Evolutionary conservation across 805 yeast species (phyloP), one percentile per base, ranked within the genome.

Genomic region (Yamadazyma sp.): DNA sequence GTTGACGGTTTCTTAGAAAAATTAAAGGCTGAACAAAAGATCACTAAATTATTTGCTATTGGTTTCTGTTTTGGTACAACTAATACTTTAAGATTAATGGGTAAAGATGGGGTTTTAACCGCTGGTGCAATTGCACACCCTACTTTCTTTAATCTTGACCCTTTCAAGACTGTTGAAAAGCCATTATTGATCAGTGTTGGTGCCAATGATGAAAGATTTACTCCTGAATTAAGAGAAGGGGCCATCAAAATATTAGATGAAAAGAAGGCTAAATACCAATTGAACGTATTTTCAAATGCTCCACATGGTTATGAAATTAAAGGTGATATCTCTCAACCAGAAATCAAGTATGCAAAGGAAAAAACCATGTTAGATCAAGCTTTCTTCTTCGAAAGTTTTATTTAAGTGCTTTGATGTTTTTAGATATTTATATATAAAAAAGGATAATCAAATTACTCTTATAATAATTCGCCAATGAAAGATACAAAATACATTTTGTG

Each of bases 71-170:
- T 41, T 39, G 58, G 58, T 26, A 50, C 53, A 30, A 42, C 42
- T 30, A 53, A 32, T 33, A 51, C 64, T 49, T 42, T 69, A 12
- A 44, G 41, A 22, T 49, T 66, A 7, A 38, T 62, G 30, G 48
- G 55, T 4, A 47, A 51, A 19, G 45, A 36, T 18, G 73, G 73
- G 17, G 28, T 49, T 6, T 70, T 75, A 23, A 74, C 75, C 42
- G 83, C 70, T 11, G 85, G 75, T 48, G 91, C 88, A 7, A 56
- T 77, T 44, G 89, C 89, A 3, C 96, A 87, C 59, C 95, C 96
- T 4, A 78, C 89, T 78, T 38, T 77, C 81, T n/a, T 43, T 69
- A 10, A 65, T 68, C 14, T 85, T 76, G 23, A 89, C 80, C 47
- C 64, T 83, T 30, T 74, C 65, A 32, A 71, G 63, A 10, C 3